phyloP scores from a whole-genome alignment of 2,329 filamentous ascomycete genomes.

The Sporothrix variecibatus region DNA sequence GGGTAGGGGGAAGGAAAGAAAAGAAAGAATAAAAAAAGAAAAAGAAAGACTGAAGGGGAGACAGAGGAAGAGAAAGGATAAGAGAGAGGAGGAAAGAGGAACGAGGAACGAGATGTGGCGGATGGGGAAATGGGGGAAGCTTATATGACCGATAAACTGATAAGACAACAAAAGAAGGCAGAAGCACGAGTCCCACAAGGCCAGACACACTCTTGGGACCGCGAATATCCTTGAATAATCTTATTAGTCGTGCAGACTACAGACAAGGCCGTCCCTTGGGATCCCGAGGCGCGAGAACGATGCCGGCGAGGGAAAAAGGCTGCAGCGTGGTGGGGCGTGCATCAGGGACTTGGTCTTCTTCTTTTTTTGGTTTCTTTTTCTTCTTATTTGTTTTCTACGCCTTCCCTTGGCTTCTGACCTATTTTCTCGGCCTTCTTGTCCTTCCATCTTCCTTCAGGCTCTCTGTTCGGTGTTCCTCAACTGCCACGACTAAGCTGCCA shows the following conservation, averaged over 20 bases:
- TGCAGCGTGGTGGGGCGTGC: constrained; percentile 21
- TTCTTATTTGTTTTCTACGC: not conserved
- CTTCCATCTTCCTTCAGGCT: not conserved
- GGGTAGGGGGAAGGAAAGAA: not conserved
- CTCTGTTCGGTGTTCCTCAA: not conserved
- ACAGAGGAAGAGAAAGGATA: not conserved
- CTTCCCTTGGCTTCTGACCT: not conserved
- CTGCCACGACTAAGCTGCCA: constrained; percentile 6
- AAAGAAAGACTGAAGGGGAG: not conserved
- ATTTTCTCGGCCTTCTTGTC: not conserved
- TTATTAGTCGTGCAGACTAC: constrained; percentile 18
- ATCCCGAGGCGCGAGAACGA: constrained; percentile 10
- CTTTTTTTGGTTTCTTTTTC: not conserved
- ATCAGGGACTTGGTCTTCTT: not conserved
- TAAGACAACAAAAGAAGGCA: not conserved
- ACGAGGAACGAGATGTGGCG: not conserved
- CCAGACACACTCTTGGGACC: not conserved
- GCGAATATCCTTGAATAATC: constrained; percentile 13
- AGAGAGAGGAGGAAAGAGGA: not conserved
- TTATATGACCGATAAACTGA: constrained; percentile 27
- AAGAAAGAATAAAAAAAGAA: not conserved
- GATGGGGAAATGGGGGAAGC: constrained; percentile 13
- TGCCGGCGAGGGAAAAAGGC: constrained; percentile 18
- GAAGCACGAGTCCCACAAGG: not conserved
- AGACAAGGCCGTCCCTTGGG: constrained; percentile 2